A percentile compares a stretch with the other conserved stretches of the same genome.
Evolutionary conservation across 805 yeast genomes (phyloP).

Genomic region (Nakazawaea ishiwadae): DNA sequence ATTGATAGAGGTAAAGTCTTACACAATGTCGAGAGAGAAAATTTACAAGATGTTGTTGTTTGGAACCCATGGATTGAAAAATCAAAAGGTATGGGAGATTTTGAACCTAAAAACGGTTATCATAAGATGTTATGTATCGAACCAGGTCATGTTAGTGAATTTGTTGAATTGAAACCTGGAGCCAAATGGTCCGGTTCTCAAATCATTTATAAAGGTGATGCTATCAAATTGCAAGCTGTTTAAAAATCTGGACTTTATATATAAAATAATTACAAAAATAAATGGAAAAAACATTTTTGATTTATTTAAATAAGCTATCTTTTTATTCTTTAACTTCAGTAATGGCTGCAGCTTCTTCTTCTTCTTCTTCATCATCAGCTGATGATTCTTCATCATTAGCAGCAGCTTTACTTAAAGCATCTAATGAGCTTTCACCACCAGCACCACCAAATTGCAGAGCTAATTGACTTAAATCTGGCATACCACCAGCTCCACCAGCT

Average conservation of each 20-base stretch:
- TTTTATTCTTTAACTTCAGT: constrained; percentile 29
- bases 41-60: constrained; percentile 67
- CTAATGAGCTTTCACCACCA: constrained; percentile 2
- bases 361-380: constrained; percentile 14
- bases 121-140: constrained; percentile 90
- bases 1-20: constrained; percentile 67
- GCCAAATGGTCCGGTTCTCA: constrained; percentile 74
- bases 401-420: constrained; percentile 4
- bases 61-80: constrained; percentile 97
- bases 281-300: background rate
- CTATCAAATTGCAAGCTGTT: constrained; percentile 54
- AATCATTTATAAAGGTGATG: constrained; percentile 50
- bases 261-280: no score
- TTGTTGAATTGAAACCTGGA: constrained; percentile 63
- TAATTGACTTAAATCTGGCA: constrained; percentile 5
- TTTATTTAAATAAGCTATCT: background rate
- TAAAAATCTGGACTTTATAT: constrained; percentile 17
- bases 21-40: constrained; percentile 60
- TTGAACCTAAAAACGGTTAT: constrained; percentile 80
- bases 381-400: constrained; percentile 19
- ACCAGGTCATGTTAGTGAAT: constrained; percentile 82
- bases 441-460: constrained; percentile 3
- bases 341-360: constrained; percentile 11
- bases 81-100: constrained; percentile 82
- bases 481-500: constrained; percentile 22